phyloP scores from a whole-genome alignment of 2,329 filamentous ascomycete species.

The Thielaviopsis cerberus region DNA sequence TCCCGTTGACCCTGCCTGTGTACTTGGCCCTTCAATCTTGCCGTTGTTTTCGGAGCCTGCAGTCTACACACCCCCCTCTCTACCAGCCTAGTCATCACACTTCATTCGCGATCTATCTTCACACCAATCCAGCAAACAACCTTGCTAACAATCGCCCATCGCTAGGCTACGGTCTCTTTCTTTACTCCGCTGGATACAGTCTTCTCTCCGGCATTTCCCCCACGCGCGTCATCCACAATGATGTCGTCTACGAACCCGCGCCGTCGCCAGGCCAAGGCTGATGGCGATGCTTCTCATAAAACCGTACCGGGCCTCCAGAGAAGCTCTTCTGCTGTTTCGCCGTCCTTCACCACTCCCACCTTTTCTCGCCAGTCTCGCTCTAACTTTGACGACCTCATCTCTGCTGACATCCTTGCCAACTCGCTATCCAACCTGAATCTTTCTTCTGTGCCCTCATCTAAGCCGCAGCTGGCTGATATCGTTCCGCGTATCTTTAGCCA shows the following conservation, averaged over 20 bases:
- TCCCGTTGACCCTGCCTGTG: not conserved
- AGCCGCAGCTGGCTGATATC: not conserved
- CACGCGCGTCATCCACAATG: conserved; percentile 13
- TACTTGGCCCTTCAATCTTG: not conserved
- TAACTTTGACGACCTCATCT: conserved; percentile 51
- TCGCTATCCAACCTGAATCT: conserved; percentile 27
- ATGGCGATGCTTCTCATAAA: conserved; percentile 15
- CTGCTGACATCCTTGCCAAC: conserved; percentile 45
- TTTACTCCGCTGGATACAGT: not conserved
- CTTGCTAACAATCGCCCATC: not conserved
- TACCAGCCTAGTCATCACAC: not conserved
- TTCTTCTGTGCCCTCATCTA: conserved; percentile 15
- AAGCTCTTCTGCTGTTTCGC: conserved; percentile 21
- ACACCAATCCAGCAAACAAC: not conserved
- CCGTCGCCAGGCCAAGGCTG: conserved; percentile 21
- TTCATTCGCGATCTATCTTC: not conserved
- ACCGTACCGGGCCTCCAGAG: conserved; percentile 16
- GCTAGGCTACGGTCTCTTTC: not conserved
- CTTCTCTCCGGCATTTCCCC: not conserved
- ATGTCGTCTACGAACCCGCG: conserved; percentile 13
- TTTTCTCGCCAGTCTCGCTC: conserved; percentile 51
- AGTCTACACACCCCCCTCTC: not conserved
- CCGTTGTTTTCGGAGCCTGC: not conserved
- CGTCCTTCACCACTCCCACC: conserved; percentile 31
- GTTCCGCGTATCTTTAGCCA: conserved; percentile 5